Conservation (phyloP, 805 yeast genomes). For the Sungouiella blattae region DNA sequence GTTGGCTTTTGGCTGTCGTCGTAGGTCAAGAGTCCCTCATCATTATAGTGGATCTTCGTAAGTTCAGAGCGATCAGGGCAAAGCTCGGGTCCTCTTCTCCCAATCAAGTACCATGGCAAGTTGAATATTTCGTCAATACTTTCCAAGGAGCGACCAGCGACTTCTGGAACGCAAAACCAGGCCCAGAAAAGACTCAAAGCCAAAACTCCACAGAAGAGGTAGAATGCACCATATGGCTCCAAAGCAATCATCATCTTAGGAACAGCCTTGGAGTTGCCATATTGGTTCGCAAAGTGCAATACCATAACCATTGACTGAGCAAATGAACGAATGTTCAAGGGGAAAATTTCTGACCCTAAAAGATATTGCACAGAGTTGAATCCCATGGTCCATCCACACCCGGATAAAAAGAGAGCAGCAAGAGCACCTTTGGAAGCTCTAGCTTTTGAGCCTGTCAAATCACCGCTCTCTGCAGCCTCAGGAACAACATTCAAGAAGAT, state of each 20-base stretch:
- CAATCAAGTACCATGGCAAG: conserved; percentile 57
- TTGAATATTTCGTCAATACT: conserved; percentile 49
- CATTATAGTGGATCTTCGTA: conserved; percentile 20
- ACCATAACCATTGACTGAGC: conserved; percentile 53
- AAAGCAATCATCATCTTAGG: conserved; percentile 48
- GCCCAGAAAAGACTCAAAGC: conserved; percentile 41
- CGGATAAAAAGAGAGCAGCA: conserved; percentile 47
- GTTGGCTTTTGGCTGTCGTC: conserved; percentile 1
- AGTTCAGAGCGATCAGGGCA: conserved; percentile 51
- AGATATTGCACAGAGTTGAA: conserved; percentile 56
- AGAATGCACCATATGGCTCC: conserved; percentile 49
- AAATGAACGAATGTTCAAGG: conserved; percentile 46
- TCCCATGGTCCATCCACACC: conserved; percentile 59
- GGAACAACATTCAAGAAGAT: conserved; percentile 46
- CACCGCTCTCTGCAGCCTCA: conserved; percentile 31
- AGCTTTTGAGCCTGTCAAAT: conserved; percentile 26
- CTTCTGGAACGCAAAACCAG: conserved; percentile 51
- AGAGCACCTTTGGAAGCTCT: conserved; percentile 46
- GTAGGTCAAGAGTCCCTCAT: conserved; percentile 5
- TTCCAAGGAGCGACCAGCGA: conserved; percentile 49
- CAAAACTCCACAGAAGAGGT: conserved; percentile 45
- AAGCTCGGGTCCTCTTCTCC: conserved; percentile 49
- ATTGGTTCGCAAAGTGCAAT: conserved; percentile 55
- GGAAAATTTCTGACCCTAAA: conserved; percentile 53
- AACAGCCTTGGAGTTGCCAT: conserved; percentile 53